phyloP scores from a whole-genome alignment of 345 rosid genomes.

The Euphorbia lathyris region DNA sequence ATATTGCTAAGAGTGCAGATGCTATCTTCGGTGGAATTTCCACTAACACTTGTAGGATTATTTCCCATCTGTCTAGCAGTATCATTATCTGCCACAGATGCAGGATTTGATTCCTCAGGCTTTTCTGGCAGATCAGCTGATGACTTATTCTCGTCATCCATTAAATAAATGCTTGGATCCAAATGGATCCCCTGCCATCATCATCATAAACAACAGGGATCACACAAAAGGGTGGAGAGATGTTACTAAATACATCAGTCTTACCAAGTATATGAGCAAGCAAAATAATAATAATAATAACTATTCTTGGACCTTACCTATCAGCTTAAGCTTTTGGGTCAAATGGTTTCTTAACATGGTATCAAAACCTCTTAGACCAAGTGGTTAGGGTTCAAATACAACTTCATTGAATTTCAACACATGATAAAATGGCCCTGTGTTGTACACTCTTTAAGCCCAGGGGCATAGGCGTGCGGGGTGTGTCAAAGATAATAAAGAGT shows the following conservation, averaged over 20 bases:
- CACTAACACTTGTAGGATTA: constrained; percentile 23
- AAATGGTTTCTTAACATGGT: no score
- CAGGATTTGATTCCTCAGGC: constrained; percentile 31
- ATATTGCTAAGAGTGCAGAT: constrained; percentile 13
- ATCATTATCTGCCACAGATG: constrained; percentile 27
- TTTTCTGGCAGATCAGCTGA: constrained; percentile 42
- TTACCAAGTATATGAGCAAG: constrained; percentile 5
- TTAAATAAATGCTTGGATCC: constrained; percentile 96
- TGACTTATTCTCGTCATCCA: constrained; percentile 78
- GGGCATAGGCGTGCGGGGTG: no score
- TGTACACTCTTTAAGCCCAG: no score
- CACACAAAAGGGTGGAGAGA: constrained; percentile 5
- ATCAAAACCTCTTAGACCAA: no score
- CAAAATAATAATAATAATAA: no score
- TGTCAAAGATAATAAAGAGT: no score
- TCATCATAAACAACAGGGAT: constrained; percentile 16
- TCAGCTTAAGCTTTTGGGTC: no score
- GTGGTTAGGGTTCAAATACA: no score
- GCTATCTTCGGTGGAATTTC: constrained; percentile 30
- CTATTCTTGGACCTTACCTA: no score
- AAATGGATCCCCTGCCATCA: constrained; percentile 83
- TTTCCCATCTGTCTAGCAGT: constrained; percentile 32
- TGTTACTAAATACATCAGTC: neutral
- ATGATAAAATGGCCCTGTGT: no score
- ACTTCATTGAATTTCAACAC: no score